Evolutionary conservation across 139 green algal genomes (phyloP).

Genomic region (Pycnococcus provasolii): DNA sequence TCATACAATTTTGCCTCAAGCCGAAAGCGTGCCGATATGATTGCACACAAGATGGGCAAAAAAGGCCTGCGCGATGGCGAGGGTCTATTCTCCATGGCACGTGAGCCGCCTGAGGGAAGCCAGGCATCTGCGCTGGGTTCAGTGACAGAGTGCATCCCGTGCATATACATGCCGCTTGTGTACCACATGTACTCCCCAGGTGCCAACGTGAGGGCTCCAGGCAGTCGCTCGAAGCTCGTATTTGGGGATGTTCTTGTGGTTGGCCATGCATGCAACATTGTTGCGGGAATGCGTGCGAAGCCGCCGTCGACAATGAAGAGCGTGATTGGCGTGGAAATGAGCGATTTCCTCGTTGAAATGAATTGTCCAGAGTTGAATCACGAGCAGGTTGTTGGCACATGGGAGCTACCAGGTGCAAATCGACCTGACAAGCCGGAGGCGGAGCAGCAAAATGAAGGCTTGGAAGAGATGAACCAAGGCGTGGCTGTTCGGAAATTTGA

Average conservation of each 20-base stretch:
- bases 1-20: neutral
- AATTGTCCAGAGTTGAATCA: neutral
- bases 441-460: too few species aligned
- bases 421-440: too few species aligned
- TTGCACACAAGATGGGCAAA: conserved; percentile 9
- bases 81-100: conserved; percentile 10
- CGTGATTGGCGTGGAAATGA: neutral
- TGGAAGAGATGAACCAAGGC: too few species aligned
- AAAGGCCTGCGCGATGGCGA: neutral
- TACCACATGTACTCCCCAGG: conserved; percentile 22
- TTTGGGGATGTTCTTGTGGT: neutral
- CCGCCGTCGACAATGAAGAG: neutral
- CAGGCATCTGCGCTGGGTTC: neutral
- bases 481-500: too few species aligned
- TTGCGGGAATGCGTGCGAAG: neutral
- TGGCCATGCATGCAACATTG: neutral
- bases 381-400: neutral
- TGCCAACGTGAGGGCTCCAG: neutral
- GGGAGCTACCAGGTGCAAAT: too few species aligned
- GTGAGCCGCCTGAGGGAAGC: conserved; percentile 3
- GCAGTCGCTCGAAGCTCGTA: neutral
- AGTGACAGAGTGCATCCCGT: conserved; percentile 8
- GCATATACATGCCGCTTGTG: conserved; percentile 25
- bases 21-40: neutral
- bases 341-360: neutral